Evolutionary conservation across 805 yeast species (phyloP), one percentile per base, ranked within the genome.

Genomic region (Yamadazyma olivae): DNA sequence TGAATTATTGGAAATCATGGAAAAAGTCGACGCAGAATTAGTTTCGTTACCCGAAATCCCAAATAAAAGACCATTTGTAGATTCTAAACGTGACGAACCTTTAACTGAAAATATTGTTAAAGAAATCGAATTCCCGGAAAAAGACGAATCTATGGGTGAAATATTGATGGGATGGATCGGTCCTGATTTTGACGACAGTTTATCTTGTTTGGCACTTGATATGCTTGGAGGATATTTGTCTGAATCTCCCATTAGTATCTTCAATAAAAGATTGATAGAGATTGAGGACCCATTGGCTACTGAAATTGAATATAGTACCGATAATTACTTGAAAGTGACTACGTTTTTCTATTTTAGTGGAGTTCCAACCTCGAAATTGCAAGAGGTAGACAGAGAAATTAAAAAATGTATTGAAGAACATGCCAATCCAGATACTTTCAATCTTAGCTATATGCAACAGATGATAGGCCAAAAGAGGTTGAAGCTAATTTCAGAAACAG

Each of bases 141-240:
- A 77, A 39, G 96, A 88, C 52, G 97, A 89, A 59, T 70, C 84
- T 9, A 75, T 80, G 58, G 95, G 96, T 24, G 93, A 86, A 49
- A 51, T 87, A 1, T 51, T 72, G 13, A 59, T 93, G 17, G 67
- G 84, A 3, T 90, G 95, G 91, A 70, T 86, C 33, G 97, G 97
- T 6, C 95, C 95, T 6, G 62, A 67, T 10, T 74, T 73, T 25
- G 53, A 59, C 7, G 76, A 82, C 27, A 53, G 67, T 10, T 52
- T 79, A 15, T 64, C 63, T 5, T 79, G 77, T 53, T 67, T 81
- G 27, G 97, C 96, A 0, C 56, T 88, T 15, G 83, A 84, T 32
- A 70, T 83, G 33, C 46, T 93, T 12, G 75, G 88, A 14, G 71
- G 75, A 18, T 93, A 91, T 54, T 71, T 91, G 35, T 78, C 95